Evolutionary conservation across 2,329 filamentous ascomycete species (phyloP).

Genomic region (Calonectria pseudoreteaudii): DNA sequence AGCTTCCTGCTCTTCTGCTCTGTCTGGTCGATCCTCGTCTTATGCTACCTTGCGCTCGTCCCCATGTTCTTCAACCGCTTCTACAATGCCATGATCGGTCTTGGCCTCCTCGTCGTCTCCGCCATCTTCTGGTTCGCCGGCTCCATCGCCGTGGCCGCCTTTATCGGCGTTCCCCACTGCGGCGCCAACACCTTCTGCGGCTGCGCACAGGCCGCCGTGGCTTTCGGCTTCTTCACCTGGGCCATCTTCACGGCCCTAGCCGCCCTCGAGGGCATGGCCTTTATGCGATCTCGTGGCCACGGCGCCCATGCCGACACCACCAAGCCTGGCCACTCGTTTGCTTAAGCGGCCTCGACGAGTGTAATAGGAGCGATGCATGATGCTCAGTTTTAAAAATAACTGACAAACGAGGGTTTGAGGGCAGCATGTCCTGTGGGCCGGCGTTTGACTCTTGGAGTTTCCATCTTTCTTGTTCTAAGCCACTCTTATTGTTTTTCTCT

Average conservation of each 20-base stretch:
- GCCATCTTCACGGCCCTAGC: slow-evolving; percentile 61
- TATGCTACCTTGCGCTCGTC: slow-evolving; percentile 76
- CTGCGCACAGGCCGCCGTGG: slow-evolving; percentile 71
- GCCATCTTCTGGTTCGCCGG: slow-evolving; percentile 93
- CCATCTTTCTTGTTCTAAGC: background rate
- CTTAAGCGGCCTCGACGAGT: background rate
- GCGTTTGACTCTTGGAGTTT: background rate
- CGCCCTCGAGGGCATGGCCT: slow-evolving; percentile 59
- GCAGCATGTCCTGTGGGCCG: background rate
- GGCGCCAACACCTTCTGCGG: slow-evolving; percentile 69
- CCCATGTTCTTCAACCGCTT: slow-evolving; percentile 71
- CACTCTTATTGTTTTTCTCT: background rate
- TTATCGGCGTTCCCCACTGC: slow-evolving; percentile 65
- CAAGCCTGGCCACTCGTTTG: slow-evolving; percentile 39
- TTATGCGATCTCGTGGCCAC: slow-evolving; percentile 54
- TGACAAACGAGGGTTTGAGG: background rate
- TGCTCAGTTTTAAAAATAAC: background rate
- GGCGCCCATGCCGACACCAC: slow-evolving; percentile 45
- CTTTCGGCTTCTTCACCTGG: slow-evolving; percentile 76
- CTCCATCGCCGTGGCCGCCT: slow-evolving; percentile 80
- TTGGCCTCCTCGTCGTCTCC: slow-evolving; percentile 77
- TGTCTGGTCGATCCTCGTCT: slow-evolving; percentile 79
- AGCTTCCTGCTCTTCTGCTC: slow-evolving; percentile 85
- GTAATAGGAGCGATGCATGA: background rate
- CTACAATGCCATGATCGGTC: slow-evolving; percentile 73